Evolutionary conservation across 2,329 filamentous ascomycete species (phyloP).

Genomic region (Ophiostoma australiae): DNA sequence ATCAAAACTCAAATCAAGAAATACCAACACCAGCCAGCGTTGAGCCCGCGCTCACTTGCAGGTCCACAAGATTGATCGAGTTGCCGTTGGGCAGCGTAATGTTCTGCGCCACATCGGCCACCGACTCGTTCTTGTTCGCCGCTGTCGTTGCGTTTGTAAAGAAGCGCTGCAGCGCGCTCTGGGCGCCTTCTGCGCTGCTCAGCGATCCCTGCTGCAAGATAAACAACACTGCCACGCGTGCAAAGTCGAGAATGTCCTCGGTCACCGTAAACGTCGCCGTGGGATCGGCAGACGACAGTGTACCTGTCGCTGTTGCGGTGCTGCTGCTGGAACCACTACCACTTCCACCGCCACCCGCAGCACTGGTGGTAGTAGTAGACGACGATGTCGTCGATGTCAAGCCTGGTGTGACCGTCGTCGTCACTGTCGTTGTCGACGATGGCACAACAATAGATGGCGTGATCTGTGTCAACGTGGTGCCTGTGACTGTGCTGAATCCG

Average conservation of each 20-base stretch:
- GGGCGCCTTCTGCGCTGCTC: conserved; percentile 49
- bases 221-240: conserved; percentile 57
- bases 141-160: conserved; percentile 40
- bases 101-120: conserved; percentile 36
- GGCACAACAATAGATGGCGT: conserved; percentile 29
- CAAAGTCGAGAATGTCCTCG: conserved; percentile 58
- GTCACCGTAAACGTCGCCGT: conserved; percentile 45
- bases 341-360: not conserved
- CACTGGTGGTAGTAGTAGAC: not conserved
- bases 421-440: conserved; percentile 31
- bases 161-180: conserved; percentile 51
- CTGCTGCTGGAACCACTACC: conserved; percentile 13
- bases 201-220: conserved; percentile 54
- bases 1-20: not conserved
- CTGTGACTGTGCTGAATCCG: conserved; percentile 29
- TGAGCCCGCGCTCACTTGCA: conserved; percentile 20
- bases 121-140: conserved; percentile 26
- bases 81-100: conserved; percentile 38
- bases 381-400: not conserved
- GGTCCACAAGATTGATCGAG: conserved; percentile 48
- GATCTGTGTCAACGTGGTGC: conserved; percentile 32
- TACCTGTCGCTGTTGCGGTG: conserved; percentile 28
- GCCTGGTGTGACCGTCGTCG: conserved; percentile 27
- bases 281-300: conserved; percentile 31
- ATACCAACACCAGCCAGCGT: conserved; percentile 18